Percentiles rank a stretch among this genome's conserved stretches.
phyloP scores from a whole-genome alignment of 2,329 filamentous ascomycete species.

The Colletotrichum sidae region DNA sequence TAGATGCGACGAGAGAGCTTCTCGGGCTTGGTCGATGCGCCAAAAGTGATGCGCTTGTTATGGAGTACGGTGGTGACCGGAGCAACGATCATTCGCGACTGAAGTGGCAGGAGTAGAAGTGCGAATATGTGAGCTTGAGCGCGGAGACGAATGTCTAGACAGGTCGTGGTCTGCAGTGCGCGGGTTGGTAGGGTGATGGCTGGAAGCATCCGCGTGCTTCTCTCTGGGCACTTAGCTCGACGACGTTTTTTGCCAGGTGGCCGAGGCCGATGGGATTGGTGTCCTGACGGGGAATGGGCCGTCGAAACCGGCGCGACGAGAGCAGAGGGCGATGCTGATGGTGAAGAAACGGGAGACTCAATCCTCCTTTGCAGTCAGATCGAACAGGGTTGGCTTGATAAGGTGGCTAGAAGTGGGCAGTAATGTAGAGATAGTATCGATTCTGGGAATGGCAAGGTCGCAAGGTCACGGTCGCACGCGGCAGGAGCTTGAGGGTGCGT shows the following conservation, averaged over 20 bases:
- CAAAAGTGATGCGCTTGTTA: not conserved
- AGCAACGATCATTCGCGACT: not conserved
- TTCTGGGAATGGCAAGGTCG: too few relatives aligned
- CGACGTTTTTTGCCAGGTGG: slow-evolving; percentile 15
- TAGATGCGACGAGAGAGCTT: slow-evolving; percentile 2
- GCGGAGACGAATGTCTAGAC: not conserved
- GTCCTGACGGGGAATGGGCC: not conserved
- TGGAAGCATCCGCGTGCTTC: not conserved
- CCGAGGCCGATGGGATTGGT: slow-evolving; percentile 13
- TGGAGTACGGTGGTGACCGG: not conserved
- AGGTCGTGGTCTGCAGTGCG: not conserved
- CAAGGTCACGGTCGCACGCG: too few relatives aligned
- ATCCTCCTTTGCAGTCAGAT: too few relatives aligned
- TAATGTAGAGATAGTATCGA: too few relatives aligned
- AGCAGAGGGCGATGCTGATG: slow-evolving; percentile 1
- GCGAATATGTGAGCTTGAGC: not conserved
- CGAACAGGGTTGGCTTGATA: too few relatives aligned
- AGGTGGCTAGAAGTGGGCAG: too few relatives aligned
- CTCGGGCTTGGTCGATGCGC: not conserved
- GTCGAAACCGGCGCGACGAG: not conserved
- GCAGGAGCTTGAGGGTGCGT: not conserved
- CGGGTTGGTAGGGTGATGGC: not conserved
- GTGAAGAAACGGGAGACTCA: not conserved
- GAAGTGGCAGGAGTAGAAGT: not conserved
- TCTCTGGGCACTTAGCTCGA: not conserved